A percentile compares a stretch with the other conserved stretches of the same genome.
These are phyloP conservation scores for Kwoniella botswanensis DNA, from an alignment of 768 basidiomycete species.

Conservation along the genomic window DNA sequence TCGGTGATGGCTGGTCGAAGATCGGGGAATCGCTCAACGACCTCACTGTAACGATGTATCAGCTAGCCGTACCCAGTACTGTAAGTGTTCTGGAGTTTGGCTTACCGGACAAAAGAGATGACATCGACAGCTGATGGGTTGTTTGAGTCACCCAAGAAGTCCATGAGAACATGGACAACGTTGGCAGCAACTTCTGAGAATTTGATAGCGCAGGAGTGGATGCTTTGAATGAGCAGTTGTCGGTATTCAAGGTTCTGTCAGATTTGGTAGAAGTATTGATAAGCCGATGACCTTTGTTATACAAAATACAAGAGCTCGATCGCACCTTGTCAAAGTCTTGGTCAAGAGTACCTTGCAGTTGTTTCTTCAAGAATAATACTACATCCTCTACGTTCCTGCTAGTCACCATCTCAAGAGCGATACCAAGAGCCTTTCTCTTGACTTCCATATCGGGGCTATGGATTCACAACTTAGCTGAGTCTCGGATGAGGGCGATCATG, in stretches of 20 bases:
- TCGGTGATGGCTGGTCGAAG: constrained; percentile 81
- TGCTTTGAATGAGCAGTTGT: constrained; percentile 94
- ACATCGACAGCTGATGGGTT: constrained; percentile 96
- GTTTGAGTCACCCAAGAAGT: constrained; percentile 80
- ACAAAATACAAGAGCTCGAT: background rate
- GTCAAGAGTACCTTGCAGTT: constrained; percentile 90
- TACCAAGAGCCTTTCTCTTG: constrained; percentile 83
- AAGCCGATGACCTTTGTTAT: background rate
- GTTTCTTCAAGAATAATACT: constrained; percentile 94
- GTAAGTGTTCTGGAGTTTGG: constrained; percentile 55
- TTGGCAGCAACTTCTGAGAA: constrained; percentile 96
- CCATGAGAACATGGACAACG: constrained; percentile 74
- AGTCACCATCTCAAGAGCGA: constrained; percentile 90
- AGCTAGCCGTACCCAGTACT: background rate
- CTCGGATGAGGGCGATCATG: background rate
- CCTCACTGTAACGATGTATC: constrained; percentile 66
- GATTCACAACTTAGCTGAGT: background rate
- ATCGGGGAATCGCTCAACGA: constrained; percentile 94
- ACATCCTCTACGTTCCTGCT: constrained; percentile 96
- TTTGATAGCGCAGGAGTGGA: constrained; percentile 92
- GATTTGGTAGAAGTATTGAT: background rate
- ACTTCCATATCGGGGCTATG: constrained; percentile 93
- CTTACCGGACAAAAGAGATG: constrained; percentile 75
- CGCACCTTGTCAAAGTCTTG: constrained; percentile 87
- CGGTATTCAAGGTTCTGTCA: constrained; percentile 86